Base-by-base conservation (phyloP, 495 filamentous ascomycete species). In the Extremus antarcticus region DNA sequence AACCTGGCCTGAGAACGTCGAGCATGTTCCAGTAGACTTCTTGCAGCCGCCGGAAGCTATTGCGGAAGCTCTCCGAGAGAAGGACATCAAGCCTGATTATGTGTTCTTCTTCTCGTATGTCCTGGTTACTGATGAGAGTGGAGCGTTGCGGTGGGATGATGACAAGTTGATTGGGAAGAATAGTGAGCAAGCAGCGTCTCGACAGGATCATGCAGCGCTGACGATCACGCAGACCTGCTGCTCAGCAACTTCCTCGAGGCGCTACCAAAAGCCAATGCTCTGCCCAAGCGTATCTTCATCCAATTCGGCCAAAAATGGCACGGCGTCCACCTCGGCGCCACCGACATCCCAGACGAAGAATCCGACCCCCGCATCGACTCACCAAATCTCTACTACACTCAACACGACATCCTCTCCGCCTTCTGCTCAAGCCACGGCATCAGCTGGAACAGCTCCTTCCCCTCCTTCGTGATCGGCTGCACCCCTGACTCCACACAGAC, bases 81-180 rank as follows among this genome's bases (percentile, higher is more conserved):
- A 62, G 48, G 51, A 59, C 7, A 57, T 70, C 25, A 64, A 61
- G 45, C 66, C 63, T 17, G 76, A 78, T 54, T 71, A 78, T 56
- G 66, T 78, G 15, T 79, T 79, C 65, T 81, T 75, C 66, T 74
- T 73, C 41, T 68, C 73, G 1, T 81, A 81, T 62, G 62, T 76
- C 41, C 75, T 78, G 54, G 68, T 72, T 0, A 41, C 43, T 3
- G 43, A 49, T 19, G 50, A 58, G 2, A 25, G 19, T n/a, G 55
- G 55, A 17, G 55, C 55, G 11, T 38, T 58, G 17, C 41, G 53
- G 13, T 58, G 55, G 55, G 25, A 25, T 17, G 55, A 58, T 43
- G 15, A 38, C 2, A 25, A 50, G 11, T 48, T 58, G 19, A 25
- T 58, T 10, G 41, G 47, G 10, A 53, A 43, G 15, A 80, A 79